Percentiles rank a stretch among this genome's conserved stretches.
Evolutionary conservation across 805 yeast species (phyloP).

Genomic region (Hemisphaericaspora nanyangensis): DNA sequence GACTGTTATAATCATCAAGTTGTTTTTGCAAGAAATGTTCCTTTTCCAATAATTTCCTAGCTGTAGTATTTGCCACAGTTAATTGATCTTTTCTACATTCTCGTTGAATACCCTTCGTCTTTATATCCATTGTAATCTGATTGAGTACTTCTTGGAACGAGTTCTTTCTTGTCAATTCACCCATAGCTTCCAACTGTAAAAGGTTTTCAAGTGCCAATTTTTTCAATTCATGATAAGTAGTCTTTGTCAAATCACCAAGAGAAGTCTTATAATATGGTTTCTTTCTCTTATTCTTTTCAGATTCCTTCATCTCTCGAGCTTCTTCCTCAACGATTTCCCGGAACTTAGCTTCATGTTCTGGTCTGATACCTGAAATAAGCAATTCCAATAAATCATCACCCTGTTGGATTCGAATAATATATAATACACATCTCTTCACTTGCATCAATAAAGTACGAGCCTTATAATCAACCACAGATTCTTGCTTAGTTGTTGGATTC

Average conservation of each 20-base stretch:
- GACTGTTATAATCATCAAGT: conserved; percentile 43
- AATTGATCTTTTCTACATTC: conserved; percentile 39
- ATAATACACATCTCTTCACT: conserved; percentile 77
- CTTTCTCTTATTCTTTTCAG: conserved; percentile 39
- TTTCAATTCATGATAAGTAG: conserved; percentile 72
- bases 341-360: conserved; percentile 67
- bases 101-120: conserved; percentile 43
- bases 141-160: conserved; percentile 77
- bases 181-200: conserved; percentile 68
- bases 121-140: conserved; percentile 79
- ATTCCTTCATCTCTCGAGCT: conserved; percentile 18
- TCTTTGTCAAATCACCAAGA: conserved; percentile 45
- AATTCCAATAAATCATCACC: conserved; percentile 64
- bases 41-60: conserved; percentile 41
- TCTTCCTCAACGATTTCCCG: conserved; percentile 51
- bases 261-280: conserved; percentile 44
- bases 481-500: conserved; percentile 45
- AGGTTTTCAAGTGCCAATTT: conserved; percentile 69
- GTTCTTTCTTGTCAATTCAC: conserved; percentile 59
- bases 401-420: conserved; percentile 75
- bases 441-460: conserved; percentile 61
- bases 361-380: conserved; percentile 60
- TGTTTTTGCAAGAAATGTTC: conserved; percentile 43
- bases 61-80: conserved; percentile 37
- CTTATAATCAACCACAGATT: conserved; percentile 51